phyloP scores from a whole-genome alignment of 2,329 filamentous ascomycete genomes.

The Lachnellula hyalina region DNA sequence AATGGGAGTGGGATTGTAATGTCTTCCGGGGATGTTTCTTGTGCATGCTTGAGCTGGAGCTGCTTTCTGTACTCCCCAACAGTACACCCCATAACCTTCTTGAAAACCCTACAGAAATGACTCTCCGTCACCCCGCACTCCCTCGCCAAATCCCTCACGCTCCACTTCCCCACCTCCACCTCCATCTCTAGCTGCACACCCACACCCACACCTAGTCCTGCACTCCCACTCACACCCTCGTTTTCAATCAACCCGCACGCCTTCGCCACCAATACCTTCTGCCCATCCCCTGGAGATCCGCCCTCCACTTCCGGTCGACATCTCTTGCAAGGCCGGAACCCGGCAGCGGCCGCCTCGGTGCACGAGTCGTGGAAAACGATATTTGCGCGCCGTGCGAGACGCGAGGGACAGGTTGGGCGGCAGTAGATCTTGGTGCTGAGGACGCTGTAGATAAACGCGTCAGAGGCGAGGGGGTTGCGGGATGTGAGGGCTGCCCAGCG shows the following conservation, averaged over 20 bases:
- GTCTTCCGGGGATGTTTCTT: neutral
- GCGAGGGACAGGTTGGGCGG: constrained; percentile 54
- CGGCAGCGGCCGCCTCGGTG: constrained; percentile 39
- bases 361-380: constrained; percentile 48
- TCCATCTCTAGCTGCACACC: too few relatives aligned
- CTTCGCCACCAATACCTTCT: constrained; percentile 40
- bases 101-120: constrained; percentile 56
- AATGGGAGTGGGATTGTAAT: neutral
- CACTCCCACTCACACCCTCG: constrained; percentile 5
- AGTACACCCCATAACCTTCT: constrained; percentile 47
- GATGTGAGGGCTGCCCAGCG: constrained; percentile 26
- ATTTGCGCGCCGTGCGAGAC: constrained; percentile 56
- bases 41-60: neutral
- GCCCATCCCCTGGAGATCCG: constrained; percentile 33
- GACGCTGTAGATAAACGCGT: constrained; percentile 45
- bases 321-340: constrained; percentile 54
- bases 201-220: too few relatives aligned
- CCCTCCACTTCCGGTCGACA: constrained; percentile 39
- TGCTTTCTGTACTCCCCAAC: constrained; percentile 16
- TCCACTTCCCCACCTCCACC: constrained; percentile 24
- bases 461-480: constrained; percentile 35
- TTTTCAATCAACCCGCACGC: constrained; percentile 30
- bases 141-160: constrained; percentile 43
- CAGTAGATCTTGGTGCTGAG: constrained; percentile 50
- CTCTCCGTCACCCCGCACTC: constrained; percentile 49